Evolutionary conservation across 257 asterid genomes (phyloP), one percentile per base, ranked within the genome.

Genomic region (Salvia splendens): DNA sequence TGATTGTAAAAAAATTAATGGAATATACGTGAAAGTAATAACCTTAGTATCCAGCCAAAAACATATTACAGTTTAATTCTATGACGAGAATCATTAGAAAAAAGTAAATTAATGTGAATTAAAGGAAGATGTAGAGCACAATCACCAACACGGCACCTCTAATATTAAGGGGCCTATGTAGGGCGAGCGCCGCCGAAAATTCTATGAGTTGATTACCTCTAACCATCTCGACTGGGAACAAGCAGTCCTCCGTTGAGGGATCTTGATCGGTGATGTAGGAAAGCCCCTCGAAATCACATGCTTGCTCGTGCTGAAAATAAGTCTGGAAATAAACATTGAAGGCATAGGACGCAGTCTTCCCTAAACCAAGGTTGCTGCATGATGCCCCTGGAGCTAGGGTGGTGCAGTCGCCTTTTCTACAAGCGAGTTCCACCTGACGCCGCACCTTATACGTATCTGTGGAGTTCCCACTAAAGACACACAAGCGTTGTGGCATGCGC

Each of bases 171-270:
- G 30, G 30, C 30, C 30, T 24, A 24, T n/a, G 0, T 73, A 78
- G 16, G 71, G 38, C 6, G 6, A 5, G 38, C 38, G 6, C 5
- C 30, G 30, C 30, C 6, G 5, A 33, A 3, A 9, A 17, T 1
- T 9, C 30, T 0, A 24, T 35, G 1, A 4, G 8, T 6, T 68
- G 77, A 2, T 40, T 51, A 1, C 82, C 84, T 5, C 11, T 43
- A 9, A 83, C 72, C 4, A 83, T 82, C 72, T 78, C 84, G 40
- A 83, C 73, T 0, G 84, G 83, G 52, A 83, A 83, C 16, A 35
- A 5, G 35, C 89, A 81, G 6, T 33, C 57, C 1, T 3, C 53
- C 8, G 60, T 63, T 1, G 88, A 80, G 3, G 84, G 82, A 68
- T 83, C 60, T 0, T 42, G 41, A n/a, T 50, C 40, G 6, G 67